Evolutionary conservation across 805 yeast genomes (phyloP).

Genomic region (Myxozyma udenii): DNA sequence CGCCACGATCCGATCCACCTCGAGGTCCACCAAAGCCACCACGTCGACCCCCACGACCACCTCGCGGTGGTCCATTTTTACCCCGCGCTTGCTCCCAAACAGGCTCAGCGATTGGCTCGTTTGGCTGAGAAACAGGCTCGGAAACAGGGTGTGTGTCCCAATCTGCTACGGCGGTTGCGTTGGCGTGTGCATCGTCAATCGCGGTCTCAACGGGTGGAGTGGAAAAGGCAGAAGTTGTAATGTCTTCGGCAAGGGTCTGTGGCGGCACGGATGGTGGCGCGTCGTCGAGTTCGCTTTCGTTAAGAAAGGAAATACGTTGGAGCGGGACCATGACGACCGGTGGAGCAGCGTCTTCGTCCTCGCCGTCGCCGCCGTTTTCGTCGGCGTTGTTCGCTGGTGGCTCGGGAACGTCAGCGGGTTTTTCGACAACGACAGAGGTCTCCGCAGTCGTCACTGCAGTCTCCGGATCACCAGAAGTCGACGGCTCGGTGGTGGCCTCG

Average conservation of each 20-base stretch:
- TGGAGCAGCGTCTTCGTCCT: conserved; percentile 9
- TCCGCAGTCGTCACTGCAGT: conserved; percentile 1
- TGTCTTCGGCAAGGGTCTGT: conserved; percentile 4
- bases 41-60: conserved; percentile 2
- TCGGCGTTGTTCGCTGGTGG: conserved; percentile 3
- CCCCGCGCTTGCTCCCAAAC: conserved; percentile 12
- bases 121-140: neutral
- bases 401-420: conserved; percentile 1
- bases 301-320: conserved; percentile 27
- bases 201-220: conserved; percentile 9
- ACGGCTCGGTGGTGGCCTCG: neutral
- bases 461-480: neutral
- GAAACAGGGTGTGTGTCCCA: conserved; percentile 4
- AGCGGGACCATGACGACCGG: conserved; percentile 17
- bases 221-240: neutral
- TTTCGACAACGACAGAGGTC: neutral
- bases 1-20: conserved; percentile 9
- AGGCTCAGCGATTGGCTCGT: conserved; percentile 3
- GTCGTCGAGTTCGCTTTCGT: conserved; percentile 26
- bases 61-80: conserved; percentile 1
- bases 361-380: no score
- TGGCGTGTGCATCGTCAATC: conserved; percentile 15
- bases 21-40: conserved; percentile 6
- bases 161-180: conserved; percentile 4
- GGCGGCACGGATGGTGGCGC: conserved; percentile 3